Conservation (phyloP, 495 filamentous ascomycete genomes). For the Xylaria longipes region DNA sequence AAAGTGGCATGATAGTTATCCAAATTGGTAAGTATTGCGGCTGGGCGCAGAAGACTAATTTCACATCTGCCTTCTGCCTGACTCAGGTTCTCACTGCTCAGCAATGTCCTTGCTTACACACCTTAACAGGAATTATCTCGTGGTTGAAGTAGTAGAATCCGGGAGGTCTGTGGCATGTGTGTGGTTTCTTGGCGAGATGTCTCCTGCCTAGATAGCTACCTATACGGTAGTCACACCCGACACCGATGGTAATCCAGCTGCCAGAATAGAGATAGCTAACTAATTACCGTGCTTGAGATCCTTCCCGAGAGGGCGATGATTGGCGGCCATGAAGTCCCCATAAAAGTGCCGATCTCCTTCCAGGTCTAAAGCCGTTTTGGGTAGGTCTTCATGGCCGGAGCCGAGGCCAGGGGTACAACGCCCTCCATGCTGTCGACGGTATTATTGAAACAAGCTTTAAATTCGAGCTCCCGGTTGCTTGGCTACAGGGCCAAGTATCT, state of each 20-base stretch:
- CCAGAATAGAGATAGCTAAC: slow-evolving; percentile 5
- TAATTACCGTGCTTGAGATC: slow-evolving; percentile 1
- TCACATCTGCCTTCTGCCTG: neutral
- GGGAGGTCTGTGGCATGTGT: neutral
- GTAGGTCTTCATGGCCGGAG: neutral
- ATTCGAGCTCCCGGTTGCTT: neutral
- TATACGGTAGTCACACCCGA: neutral
- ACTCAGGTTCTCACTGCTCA: neutral
- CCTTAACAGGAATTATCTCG: neutral
- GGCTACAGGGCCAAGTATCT: slow-evolving; percentile 3
- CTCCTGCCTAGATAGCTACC: neutral
- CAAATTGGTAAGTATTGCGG: neutral
- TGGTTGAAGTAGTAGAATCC: neutral
- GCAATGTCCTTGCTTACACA: neutral
- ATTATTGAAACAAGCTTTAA: slow-evolving; percentile 8
- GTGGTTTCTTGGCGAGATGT: neutral
- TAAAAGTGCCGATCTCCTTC: slow-evolving; percentile 10
- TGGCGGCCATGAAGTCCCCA: neutral
- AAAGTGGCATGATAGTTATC: neutral
- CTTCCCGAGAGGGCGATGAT: slow-evolving; percentile 16
- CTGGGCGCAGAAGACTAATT: neutral
- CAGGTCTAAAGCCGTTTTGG: slow-evolving; percentile 6
- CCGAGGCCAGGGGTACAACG: neutral
- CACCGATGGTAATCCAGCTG: slow-evolving; percentile 4
- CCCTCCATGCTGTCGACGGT: neutral